phyloP scores from a whole-genome alignment of 805 yeast genomes.

The Candida verbasci region DNA sequence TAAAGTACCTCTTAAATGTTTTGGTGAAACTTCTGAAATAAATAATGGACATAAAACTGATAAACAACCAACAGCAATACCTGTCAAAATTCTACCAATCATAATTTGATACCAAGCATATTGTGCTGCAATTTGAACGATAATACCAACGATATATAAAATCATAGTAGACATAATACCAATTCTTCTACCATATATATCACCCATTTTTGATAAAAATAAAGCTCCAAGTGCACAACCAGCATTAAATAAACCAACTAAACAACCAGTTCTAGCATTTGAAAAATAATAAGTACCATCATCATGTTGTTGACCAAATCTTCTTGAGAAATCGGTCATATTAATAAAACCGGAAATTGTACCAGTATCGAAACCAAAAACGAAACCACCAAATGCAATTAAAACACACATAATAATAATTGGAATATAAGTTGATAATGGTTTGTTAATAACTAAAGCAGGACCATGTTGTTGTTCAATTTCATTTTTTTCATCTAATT shows the following conservation, averaged over 20 bases:
- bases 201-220: constrained; percentile 52
- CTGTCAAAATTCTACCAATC: constrained; percentile 63
- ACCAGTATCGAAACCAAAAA: constrained; percentile 77
- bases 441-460: constrained; percentile 3
- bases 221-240: constrained; percentile 74
- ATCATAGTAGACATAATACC: constrained; percentile 51
- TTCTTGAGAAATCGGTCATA: constrained; percentile 47
- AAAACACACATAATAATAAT: constrained; percentile 42
- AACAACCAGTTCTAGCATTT: constrained; percentile 45
- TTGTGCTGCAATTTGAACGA: constrained; percentile 55
- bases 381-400: constrained; percentile 73
- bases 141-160: constrained; percentile 56
- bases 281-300: constrained; percentile 39
- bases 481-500: constrained; percentile 5
- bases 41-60: constrained; percentile 65
- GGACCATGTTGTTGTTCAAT: constrained; percentile 1
- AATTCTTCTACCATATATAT: constrained; percentile 54
- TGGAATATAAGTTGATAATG: constrained; percentile 22
- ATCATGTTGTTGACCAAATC: constrained; percentile 45
- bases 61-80: constrained; percentile 72
- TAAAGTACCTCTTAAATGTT: constrained; percentile 63
- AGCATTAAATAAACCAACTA: constrained; percentile 55
- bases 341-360: constrained; percentile 69
- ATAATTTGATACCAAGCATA: constrained; percentile 58
- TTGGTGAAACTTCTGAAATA: constrained; percentile 69